Evolutionary conservation across 225 moss, liverwort and hornwort species (phyloP).

Genomic region (Ulota crispa): DNA sequence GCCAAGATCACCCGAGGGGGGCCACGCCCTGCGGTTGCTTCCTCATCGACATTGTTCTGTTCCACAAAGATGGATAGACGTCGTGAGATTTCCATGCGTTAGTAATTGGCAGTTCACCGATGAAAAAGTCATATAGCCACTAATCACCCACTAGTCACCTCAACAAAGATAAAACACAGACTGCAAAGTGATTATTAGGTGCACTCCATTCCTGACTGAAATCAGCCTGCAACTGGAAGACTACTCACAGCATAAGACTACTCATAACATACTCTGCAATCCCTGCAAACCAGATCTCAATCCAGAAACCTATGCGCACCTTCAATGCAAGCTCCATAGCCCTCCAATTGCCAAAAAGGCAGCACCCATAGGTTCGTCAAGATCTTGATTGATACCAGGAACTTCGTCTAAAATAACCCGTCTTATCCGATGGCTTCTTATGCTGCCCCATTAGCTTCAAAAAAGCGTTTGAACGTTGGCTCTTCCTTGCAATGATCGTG

Average conservation of each 20-base stretch:
- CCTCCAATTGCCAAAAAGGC: slow-evolving; percentile 5
- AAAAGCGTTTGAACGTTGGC: slow-evolving; percentile 64
- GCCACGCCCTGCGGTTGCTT: slow-evolving; percentile 20
- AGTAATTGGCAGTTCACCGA: not conserved
- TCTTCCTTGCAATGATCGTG: slow-evolving; percentile 71
- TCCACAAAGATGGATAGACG: slow-evolving; percentile 5
- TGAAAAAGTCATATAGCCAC: not conserved
- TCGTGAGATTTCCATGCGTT: not conserved
- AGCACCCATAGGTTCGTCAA: slow-evolving; percentile 10
- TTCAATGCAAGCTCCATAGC: slow-evolving; percentile 22
- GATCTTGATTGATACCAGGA: slow-evolving; percentile 6
- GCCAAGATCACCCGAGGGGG: not conserved
- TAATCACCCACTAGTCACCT: not conserved
- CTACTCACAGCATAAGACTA: not conserved
- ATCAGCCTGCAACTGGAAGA: slow-evolving; percentile 3
- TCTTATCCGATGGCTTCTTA: slow-evolving; percentile 4
- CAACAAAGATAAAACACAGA: not conserved
- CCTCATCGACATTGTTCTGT: slow-evolving; percentile 6
- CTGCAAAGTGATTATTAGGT: not conserved
- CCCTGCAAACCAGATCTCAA: slow-evolving; percentile 1
- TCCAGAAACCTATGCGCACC: slow-evolving; percentile 10
- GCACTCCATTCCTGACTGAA: not conserved
- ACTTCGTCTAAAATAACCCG: not conserved
- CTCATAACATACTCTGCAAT: not conserved
- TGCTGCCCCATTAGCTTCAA: slow-evolving; percentile 21